phyloP scores from a whole-genome alignment of 495 filamentous ascomycete genomes.

The Sporormia fimetaria region DNA sequence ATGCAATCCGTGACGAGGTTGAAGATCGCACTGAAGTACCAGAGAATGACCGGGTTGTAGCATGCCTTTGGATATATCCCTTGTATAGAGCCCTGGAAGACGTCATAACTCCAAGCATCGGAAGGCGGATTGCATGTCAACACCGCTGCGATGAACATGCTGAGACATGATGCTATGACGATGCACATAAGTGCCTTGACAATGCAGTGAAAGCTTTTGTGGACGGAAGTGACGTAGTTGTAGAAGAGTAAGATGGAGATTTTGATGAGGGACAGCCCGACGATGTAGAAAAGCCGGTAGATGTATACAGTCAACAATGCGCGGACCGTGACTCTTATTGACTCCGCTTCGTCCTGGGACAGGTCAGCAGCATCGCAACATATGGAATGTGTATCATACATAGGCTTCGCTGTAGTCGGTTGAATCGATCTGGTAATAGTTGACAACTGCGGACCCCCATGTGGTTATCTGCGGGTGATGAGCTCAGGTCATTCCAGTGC shows the following conservation, averaged over 20 bases:
- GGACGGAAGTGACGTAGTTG: constrained; percentile 15
- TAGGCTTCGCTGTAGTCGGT: constrained; percentile 7
- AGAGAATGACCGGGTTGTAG: constrained; percentile 15
- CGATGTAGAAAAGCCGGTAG: constrained; percentile 15
- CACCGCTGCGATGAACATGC: constrained; percentile 6
- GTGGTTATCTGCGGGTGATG: constrained; percentile 6
- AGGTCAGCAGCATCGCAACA: background rate
- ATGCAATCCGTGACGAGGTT: constrained; percentile 21
- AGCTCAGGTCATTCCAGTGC: background rate
- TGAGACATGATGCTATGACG: constrained; percentile 2
- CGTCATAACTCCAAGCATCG: constrained; percentile 11
- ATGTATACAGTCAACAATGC: constrained; percentile 11
- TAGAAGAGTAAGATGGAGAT: constrained; percentile 22
- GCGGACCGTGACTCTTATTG: background rate
- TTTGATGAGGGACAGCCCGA: constrained; percentile 10
- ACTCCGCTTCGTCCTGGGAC: background rate
- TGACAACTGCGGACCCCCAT: constrained; percentile 15
- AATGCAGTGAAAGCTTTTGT: constrained; percentile 12
- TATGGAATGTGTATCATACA: background rate
- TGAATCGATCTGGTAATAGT: constrained; percentile 13
- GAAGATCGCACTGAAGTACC: constrained; percentile 19
- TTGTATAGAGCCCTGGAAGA: constrained; percentile 5
- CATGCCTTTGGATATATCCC: constrained; percentile 5
- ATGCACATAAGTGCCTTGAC: constrained; percentile 3
- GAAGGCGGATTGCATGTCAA: constrained; percentile 6